Evolutionary conservation across 2,329 filamentous ascomycete genomes (phyloP).

Genomic region (Talaromyces sp.): DNA sequence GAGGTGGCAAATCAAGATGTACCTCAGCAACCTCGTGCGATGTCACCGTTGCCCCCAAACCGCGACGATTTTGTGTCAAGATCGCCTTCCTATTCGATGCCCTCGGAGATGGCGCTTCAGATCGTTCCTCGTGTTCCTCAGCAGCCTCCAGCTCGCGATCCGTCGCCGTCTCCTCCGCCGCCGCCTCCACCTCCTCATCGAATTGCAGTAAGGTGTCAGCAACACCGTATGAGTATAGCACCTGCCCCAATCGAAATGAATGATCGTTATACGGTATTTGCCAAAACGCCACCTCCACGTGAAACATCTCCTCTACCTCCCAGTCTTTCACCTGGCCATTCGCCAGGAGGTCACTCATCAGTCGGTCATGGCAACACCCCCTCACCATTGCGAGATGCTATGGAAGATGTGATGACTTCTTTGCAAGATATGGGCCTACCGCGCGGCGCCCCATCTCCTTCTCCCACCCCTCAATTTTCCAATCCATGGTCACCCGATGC

Average conservation of each 20-base stretch:
- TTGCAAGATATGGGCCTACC: slow-evolving; percentile 78
- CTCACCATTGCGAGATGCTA: slow-evolving; percentile 86
- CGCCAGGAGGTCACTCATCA: slow-evolving; percentile 17
- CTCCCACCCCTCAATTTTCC: slow-evolving; percentile 54
- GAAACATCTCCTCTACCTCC: slow-evolving; percentile 3
- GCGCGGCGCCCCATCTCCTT: slow-evolving; percentile 50
- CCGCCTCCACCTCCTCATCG: slow-evolving; percentile 80
- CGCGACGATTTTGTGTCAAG: slow-evolving; percentile 16
- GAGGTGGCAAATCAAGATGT: slow-evolving; percentile 29
- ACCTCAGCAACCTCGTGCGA: neutral
- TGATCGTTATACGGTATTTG: slow-evolving; percentile 39
- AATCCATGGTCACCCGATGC: slow-evolving; percentile 89
- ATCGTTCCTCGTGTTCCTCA: slow-evolving; percentile 24
- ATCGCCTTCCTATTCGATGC: slow-evolving; percentile 22
- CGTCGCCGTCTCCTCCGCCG: slow-evolving; percentile 67
- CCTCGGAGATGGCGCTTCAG: slow-evolving; percentile 25
- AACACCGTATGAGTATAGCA: slow-evolving; percentile 26
- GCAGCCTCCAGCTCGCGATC: slow-evolving; percentile 52
- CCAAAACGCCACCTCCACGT: slow-evolving; percentile 51
- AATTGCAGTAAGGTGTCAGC: slow-evolving; percentile 50
- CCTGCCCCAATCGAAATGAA: slow-evolving; percentile 42
- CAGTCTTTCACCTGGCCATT: slow-evolving; percentile 7
- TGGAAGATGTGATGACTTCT: slow-evolving; percentile 98
- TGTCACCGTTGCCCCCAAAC: slow-evolving; percentile 9
- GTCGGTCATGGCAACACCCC: slow-evolving; percentile 65